These are phyloP conservation scores for Eruca vesicaria DNA, from an alignment of 441 rosid genomes.

Conservation along the genomic window DNA sequence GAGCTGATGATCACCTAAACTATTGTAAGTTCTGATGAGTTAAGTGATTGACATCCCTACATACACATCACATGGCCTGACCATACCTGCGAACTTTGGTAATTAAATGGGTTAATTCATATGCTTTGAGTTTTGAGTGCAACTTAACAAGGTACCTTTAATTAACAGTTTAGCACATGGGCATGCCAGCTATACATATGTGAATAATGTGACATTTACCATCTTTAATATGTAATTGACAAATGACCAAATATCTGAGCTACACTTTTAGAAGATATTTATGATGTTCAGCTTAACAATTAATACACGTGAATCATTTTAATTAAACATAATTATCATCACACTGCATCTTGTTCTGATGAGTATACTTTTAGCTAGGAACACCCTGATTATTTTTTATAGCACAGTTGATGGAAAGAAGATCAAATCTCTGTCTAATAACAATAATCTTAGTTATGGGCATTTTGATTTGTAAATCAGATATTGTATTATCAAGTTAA, in stretches of 20 bases:
- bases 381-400: conserved; percentile 2
- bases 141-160: not conserved
- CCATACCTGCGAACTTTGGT: not conserved
- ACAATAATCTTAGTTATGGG: not conserved
- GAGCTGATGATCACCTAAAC: too few species aligned
- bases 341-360: conserved; percentile 5
- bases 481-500: not conserved
- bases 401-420: conserved; percentile 6
- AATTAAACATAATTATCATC: not conserved
- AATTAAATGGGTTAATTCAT: not conserved
- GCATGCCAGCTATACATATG: not conserved
- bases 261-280: conserved; percentile 15
- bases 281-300: not conserved
- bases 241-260: conserved; percentile 22
- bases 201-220: not conserved
- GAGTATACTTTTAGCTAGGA: conserved; percentile 14
- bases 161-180: not conserved
- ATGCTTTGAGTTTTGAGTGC: not conserved
- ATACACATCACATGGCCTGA: not conserved
- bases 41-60: too few species aligned
- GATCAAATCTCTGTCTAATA: not conserved
- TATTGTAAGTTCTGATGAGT: too few species aligned
- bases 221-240: not conserved
- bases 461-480: conserved; percentile 9
- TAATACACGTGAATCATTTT: conserved; percentile 12